A percentile compares a stretch with the other conserved stretches of the same genome.
Evolutionary conservation across 2,329 filamentous ascomycete genomes (phyloP).

Genomic region (Iodosphaeria phyllophila): DNA sequence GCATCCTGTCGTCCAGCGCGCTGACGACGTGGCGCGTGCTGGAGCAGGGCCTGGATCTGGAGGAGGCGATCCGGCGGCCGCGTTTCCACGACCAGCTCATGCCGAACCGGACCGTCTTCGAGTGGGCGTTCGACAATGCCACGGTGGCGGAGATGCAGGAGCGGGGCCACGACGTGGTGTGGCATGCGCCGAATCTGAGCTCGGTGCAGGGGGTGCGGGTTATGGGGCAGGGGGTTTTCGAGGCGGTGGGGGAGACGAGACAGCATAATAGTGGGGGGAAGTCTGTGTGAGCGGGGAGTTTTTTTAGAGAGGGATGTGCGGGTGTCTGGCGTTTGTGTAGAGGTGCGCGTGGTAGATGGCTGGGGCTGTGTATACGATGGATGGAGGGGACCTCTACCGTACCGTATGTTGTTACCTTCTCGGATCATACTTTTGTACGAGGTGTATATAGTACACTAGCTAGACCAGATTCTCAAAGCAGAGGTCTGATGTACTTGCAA

Average conservation of each 20-base stretch:
- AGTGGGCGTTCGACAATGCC: slow-evolving; percentile 46
- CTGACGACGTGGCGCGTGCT: slow-evolving; percentile 58
- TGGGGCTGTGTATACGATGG: too few relatives aligned
- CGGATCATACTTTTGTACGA: too few relatives aligned
- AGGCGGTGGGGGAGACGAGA: slow-evolving; percentile 60
- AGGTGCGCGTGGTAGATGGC: too few relatives aligned
- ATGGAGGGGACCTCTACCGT: too few relatives aligned
- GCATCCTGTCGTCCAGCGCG: slow-evolving; percentile 66
- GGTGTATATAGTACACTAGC: too few relatives aligned
- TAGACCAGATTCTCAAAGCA: too few relatives aligned
- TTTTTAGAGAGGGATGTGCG: too few relatives aligned
- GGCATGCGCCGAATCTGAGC: slow-evolving; percentile 43
- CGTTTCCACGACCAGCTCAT: slow-evolving; percentile 70
- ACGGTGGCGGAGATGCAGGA: slow-evolving; percentile 43
- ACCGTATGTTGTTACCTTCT: too few relatives aligned
- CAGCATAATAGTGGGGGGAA: slow-evolving; percentile 53
- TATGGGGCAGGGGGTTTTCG: slow-evolving; percentile 47
- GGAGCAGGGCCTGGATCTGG: slow-evolving; percentile 39
- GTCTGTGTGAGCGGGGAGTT: slow-evolving; percentile 18
- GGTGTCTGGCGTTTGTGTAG: too few relatives aligned
- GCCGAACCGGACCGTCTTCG: slow-evolving; percentile 49
- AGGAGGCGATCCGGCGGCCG: slow-evolving; percentile 43
- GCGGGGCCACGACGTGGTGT: slow-evolving; percentile 54
- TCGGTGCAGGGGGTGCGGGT: slow-evolving; percentile 52
- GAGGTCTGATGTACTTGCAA: too few relatives aligned